Conservation (phyloP, 495 filamentous ascomycete genomes). For the Trichocladium antarcticum region DNA sequence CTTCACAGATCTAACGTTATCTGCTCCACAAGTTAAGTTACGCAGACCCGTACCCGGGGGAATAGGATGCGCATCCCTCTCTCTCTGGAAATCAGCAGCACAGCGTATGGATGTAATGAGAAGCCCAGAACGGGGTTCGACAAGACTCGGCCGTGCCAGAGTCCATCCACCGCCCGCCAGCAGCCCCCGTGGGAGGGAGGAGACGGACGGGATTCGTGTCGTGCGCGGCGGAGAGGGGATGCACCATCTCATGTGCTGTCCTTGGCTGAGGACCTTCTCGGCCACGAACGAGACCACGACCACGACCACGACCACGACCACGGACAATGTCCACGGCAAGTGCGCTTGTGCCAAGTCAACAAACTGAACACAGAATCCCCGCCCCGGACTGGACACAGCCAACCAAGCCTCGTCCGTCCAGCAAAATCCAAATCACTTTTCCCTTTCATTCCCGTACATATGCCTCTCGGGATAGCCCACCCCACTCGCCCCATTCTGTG, state of each 20-base stretch:
- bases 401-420: background rate
- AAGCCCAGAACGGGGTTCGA: background rate
- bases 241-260: background rate
- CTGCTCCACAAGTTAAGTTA: background rate
- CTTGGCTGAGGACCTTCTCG: background rate
- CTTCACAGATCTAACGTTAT: background rate
- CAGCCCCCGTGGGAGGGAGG: background rate
- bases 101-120: too few relatives aligned
- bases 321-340: conserved; percentile 1
- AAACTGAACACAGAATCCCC: background rate
- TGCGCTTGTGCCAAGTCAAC: conserved; percentile 12
- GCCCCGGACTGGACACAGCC: background rate
- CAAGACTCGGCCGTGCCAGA: too few relatives aligned
- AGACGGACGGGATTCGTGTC: background rate
- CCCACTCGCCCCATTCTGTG: conserved; percentile 4
- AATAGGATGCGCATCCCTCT: too few relatives aligned
- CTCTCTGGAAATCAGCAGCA: too few relatives aligned
- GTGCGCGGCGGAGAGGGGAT: background rate
- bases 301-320: background rate
- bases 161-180: background rate
- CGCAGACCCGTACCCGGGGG: background rate
- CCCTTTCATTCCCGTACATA: too few relatives aligned
- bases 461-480: background rate
- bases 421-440: background rate
- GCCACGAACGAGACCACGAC: background rate